phyloP scores from a whole-genome alignment of 805 yeast genomes.

The Ogataea saltuana region DNA sequence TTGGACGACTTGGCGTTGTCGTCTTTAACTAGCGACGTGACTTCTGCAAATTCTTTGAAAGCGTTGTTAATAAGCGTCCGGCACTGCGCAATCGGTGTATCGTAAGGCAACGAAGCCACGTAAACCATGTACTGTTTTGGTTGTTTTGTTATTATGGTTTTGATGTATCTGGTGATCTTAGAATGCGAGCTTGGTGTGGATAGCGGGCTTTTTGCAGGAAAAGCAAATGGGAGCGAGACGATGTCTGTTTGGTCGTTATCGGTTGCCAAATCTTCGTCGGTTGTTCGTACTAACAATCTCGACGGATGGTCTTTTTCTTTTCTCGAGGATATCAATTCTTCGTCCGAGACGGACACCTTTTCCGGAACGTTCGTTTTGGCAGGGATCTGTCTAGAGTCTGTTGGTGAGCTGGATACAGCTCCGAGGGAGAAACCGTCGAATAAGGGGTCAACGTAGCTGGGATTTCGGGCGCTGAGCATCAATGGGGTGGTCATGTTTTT shows the following conservation, averaged over 20 bases:
- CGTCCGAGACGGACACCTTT: neutral
- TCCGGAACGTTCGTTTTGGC: too few species aligned
- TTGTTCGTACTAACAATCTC: constrained; percentile 6
- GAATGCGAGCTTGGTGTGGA: constrained; percentile 13
- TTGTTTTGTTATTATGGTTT: constrained; percentile 30
- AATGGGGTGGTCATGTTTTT: neutral
- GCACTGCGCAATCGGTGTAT: constrained; percentile 30
- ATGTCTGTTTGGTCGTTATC: neutral
- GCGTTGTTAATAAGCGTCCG: constrained; percentile 27
- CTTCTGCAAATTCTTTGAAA: constrained; percentile 30
- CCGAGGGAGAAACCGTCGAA: constrained; percentile 24
- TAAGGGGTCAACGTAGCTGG: constrained; percentile 18
- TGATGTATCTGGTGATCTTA: constrained; percentile 26
- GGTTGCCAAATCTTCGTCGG: constrained; percentile 2
- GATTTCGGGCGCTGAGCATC: constrained; percentile 4
- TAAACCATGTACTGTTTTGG: constrained; percentile 29
- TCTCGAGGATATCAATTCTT: constrained; percentile 7
- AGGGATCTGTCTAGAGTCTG: too few species aligned
- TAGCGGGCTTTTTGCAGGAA: neutral
- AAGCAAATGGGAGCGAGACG: constrained; percentile 13
- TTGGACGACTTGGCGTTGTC: constrained; percentile 25
- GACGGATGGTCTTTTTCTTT: constrained; percentile 8
- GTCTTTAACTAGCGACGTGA: constrained; percentile 23
- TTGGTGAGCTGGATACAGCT: too few species aligned
- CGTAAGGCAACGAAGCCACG: constrained; percentile 33